Percentiles rank a stretch among this genome's conserved stretches.
Conservation (phyloP, 208 protist genomes). For the Sergeia podlipaevii region DNA sequence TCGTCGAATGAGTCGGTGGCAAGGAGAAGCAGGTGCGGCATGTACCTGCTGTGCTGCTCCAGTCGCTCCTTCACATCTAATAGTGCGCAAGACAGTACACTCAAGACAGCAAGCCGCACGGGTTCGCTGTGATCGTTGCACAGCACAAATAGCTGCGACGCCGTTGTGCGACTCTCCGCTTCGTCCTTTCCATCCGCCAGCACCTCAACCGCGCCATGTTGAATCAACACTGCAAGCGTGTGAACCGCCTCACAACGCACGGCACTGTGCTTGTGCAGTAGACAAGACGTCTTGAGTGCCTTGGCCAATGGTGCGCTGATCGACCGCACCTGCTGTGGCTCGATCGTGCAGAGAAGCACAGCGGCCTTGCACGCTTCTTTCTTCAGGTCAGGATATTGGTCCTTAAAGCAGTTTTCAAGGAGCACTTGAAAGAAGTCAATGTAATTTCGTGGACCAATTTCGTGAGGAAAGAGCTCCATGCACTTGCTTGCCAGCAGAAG, state of each 20-base stretch:
- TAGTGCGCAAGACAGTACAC: conserved; percentile 53
- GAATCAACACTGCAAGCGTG: conserved; percentile 59
- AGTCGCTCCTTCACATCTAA: conserved; percentile 79
- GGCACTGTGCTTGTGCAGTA: conserved; percentile 85
- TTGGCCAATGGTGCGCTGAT: conserved; percentile 65
- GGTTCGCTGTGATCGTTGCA: conserved; percentile 79
- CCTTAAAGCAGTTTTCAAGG: conserved; percentile 76
- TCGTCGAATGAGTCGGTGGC: conserved; percentile 60
- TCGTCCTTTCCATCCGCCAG: conserved; percentile 67
- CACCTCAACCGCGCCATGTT: conserved; percentile 66
- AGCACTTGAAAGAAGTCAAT: conserved; percentile 89
- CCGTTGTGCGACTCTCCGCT: conserved; percentile 47
- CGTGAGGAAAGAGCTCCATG: conserved; percentile 83
- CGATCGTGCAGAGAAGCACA: conserved; percentile 65
- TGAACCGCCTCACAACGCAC: conserved; percentile 59
- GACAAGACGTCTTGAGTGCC: conserved; percentile 55
- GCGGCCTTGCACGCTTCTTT: conserved; percentile 72
- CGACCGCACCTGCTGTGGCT: conserved; percentile 65
- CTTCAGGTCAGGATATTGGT: conserved; percentile 81
- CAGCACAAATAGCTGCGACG: conserved; percentile 61
- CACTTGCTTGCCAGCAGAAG: conserved; percentile 56
- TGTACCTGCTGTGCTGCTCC: conserved; percentile 71
- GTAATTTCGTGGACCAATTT: conserved; percentile 82
- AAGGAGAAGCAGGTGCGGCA: conserved; percentile 80
- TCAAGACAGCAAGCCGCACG: conserved; percentile 53